Conservation (phyloP, 352 stramenopile species). For the Pythium aphanidermatum region DNA sequence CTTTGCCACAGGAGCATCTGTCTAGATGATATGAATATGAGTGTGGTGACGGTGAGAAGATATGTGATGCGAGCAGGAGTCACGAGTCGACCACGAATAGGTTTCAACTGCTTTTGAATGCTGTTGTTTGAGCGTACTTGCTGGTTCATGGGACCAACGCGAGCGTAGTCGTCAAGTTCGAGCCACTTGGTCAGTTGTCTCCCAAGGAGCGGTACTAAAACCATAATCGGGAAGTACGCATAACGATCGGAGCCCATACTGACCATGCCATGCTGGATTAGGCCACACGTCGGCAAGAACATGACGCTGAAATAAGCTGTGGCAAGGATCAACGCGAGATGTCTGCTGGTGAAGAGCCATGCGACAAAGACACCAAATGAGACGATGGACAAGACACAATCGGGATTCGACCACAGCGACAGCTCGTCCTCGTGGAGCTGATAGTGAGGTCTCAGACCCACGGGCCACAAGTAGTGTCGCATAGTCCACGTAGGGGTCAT, state of each 20-base stretch:
- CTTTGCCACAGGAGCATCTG: slow-evolving; percentile 22
- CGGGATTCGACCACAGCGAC: slow-evolving; percentile 19
- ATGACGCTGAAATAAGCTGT: slow-evolving; percentile 35
- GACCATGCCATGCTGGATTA: slow-evolving; percentile 73
- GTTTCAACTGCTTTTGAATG: too few species aligned
- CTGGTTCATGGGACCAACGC: background rate
- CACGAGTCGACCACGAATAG: too few species aligned
- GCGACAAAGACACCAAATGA: slow-evolving; percentile 10
- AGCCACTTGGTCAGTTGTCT: slow-evolving; percentile 15
- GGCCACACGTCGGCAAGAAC: slow-evolving; percentile 46
- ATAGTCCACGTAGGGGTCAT: slow-evolving; percentile 33
- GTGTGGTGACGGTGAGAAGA: background rate
- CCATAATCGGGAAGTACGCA: slow-evolving; percentile 47
- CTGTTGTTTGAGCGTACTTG: too few species aligned
- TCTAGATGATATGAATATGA: slow-evolving; percentile 1
- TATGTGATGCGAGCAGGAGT: too few species aligned
- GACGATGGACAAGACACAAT: slow-evolving; percentile 28
- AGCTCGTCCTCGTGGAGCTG: slow-evolving; percentile 32
- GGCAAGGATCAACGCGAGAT: slow-evolving; percentile 15
- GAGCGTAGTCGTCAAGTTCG: background rate
- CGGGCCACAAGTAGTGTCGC: slow-evolving; percentile 35
- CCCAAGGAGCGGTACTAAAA: slow-evolving; percentile 34
- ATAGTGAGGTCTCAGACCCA: slow-evolving; percentile 51
- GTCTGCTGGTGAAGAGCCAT: slow-evolving; percentile 1
- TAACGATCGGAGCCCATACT: slow-evolving; percentile 50